Evolutionary conservation across 192 early-diverging fungal genomes (phyloP), one percentile per base, ranked within the genome.

Genomic region (Phycomyces nitens): DNA sequence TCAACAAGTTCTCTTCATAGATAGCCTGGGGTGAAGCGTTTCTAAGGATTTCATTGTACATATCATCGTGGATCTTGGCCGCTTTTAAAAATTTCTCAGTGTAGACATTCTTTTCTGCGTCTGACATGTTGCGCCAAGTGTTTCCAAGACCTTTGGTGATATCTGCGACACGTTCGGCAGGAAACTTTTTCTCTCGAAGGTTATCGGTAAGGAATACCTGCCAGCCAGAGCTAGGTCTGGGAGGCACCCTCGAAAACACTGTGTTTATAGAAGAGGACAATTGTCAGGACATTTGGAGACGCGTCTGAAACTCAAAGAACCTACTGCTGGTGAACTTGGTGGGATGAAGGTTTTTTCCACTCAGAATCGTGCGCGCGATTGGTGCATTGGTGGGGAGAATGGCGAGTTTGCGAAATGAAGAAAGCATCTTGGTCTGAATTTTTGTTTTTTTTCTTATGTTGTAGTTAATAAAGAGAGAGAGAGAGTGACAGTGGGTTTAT

Each of bases 211-310:
- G 29, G 34, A 24, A 74, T 8, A 74, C 51, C 24, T 74, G 72
- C 72, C 72, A 74, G 41, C 57, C 62, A 3, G 63, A 65, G 34
- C 58, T 61, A 21, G 72, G 72, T 27, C 66, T 61, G 16, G 47
- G 10, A 12, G 72, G 72, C 1, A 74, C 58, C 14, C 55, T 53
- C 0, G 55, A 26, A 20, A 74, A 56, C 40, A 69, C 72, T 73
- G 40, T 42, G 8, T 42, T 7, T 42, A 7, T 42, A n/a, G n/a
- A n/a, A n/a, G n/a, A n/a, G n/a, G 41, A 10, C 41, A 42, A 42
- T 42, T 10, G 7, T 42, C 41, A 42, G 8, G 7, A 42, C 41
- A 12, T 2, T 12, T 20, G 7, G 29, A 34, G 29, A 34, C 29
- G 29, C 29, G n/a, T n/a, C n/a, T n/a, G n/a, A n/a, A n/a, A n/a